phyloP scores from a whole-genome alignment of 106 monocot species.

The Chionographis japonica region DNA sequence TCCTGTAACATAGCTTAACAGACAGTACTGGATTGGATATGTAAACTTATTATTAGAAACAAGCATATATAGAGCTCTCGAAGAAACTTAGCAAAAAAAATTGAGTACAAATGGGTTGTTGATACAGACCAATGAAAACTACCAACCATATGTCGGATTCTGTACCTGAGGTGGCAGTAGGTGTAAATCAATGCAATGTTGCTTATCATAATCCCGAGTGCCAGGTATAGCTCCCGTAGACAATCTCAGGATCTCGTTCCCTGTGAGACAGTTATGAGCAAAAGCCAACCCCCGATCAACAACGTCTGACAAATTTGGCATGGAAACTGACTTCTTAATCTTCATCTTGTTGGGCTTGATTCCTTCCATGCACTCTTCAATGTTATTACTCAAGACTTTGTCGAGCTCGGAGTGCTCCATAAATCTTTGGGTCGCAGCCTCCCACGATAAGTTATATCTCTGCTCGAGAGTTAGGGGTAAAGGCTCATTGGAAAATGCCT shows the following conservation, averaged over 20 bases:
- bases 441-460: conserved; percentile 88
- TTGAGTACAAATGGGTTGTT: too few relatives aligned
- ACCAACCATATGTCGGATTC: too few relatives aligned
- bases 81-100: too few relatives aligned
- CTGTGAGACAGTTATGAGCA: conserved; percentile 37
- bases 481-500: conserved; percentile 71
- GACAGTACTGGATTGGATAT: too few relatives aligned
- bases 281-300: conserved; percentile 37
- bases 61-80: too few relatives aligned
- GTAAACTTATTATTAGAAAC: too few relatives aligned
- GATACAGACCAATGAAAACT: too few relatives aligned
- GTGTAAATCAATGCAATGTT: conserved; percentile 32
- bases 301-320: conserved; percentile 28
- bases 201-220: conserved; percentile 33
- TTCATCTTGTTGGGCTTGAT: background rate
- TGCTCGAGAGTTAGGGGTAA: conserved; percentile 74
- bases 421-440: conserved; percentile 90
- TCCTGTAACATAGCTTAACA: too few relatives aligned
- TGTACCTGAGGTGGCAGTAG: conserved; percentile 27
- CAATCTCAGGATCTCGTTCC: conserved; percentile 33
- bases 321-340: conserved; percentile 34
- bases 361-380: background rate
- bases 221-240: conserved; percentile 41
- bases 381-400: conserved; percentile 36
- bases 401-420: conserved; percentile 85